Conservation (phyloP, 2,329 filamentous ascomycete genomes). For the Madurella mycetomatis region DNA sequence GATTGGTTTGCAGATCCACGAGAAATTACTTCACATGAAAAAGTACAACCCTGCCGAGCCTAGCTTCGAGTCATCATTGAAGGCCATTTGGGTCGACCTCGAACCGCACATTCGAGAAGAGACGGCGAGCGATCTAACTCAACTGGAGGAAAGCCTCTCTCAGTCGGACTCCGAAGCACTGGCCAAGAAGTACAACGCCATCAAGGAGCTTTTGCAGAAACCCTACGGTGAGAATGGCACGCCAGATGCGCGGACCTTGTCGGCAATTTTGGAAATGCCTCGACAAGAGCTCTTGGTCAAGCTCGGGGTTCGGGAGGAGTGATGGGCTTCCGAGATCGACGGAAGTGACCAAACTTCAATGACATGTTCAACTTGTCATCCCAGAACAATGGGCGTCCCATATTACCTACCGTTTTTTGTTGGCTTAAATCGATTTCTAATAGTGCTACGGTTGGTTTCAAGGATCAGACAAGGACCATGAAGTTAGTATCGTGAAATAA, state of each 20-base stretch:
- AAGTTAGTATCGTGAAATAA: too few relatives aligned
- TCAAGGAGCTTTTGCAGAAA: conserved; percentile 23
- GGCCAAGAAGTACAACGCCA: conserved; percentile 21
- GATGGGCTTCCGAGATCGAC: neutral
- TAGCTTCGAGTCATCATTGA: conserved; percentile 22
- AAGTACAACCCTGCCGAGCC: conserved; percentile 16
- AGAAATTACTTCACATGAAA: conserved; percentile 24
- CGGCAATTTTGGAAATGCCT: conserved; percentile 22
- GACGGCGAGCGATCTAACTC: conserved; percentile 15
- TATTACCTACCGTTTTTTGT: too few relatives aligned
- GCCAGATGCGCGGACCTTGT: conserved; percentile 17
- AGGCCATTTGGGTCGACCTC: conserved; percentile 25
- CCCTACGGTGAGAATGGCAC: conserved; percentile 23
- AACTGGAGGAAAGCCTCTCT: conserved; percentile 21
- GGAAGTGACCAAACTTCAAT: too few relatives aligned
- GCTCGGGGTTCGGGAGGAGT: conserved; percentile 12
- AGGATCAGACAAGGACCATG: too few relatives aligned
- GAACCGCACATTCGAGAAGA: conserved; percentile 26
- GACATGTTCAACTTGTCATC: too few relatives aligned
- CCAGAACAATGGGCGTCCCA: too few relatives aligned
- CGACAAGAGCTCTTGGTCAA: conserved; percentile 23
- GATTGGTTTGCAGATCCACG: conserved; percentile 19
- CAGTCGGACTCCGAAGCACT: conserved; percentile 18
- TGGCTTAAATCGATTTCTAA: too few relatives aligned
- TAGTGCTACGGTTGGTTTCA: too few relatives aligned